Evolutionary conservation across 306 rosid species (phyloP), one percentile per base, ranked within the genome.

Genomic region (Lathyrus sativus): DNA sequence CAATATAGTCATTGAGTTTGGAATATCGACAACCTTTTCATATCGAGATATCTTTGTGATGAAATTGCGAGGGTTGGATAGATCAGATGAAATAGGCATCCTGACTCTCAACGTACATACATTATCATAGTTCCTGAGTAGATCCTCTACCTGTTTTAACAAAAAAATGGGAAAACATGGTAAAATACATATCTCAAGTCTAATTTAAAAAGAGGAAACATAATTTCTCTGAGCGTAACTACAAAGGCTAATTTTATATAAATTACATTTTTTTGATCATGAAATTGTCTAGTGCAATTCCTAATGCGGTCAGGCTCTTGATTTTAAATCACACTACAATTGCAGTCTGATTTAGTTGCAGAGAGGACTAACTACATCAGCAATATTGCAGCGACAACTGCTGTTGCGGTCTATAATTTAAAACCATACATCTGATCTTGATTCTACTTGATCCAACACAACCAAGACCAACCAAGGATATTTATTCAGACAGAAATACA

Each of bases 41-140:
- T 89, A 91, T n/a, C 88, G 86, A 3, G 86, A 43, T 44, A 91
- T 91, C 89, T 91, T 91, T 0, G 98, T 89, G 78, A 91, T 87
- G 85, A 91, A 91, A 80, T 91, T 91, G 24, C 98, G 86, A 0
- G 95, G 92, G 84, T 89, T 91, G 22, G 76, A 73, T 51, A 89
- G 73, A 76, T 92, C 96, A 0, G 96, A 87, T 10, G 98, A 89
- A 70, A 89, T 89, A 4, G 98, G 98, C 98, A 92, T 92, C 71
- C 98, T 80, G 5, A 92, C 98, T 3, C 96, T 88, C 80, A 92
- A 74, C 2, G 92, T 89, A 26, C 98, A 92, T 7, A 92, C 98
- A 51, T 92, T 92, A 6, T 89, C 95, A 6, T 85, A 89, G 73
- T 89, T 89, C 65, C 73, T 81, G 15, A 89, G 85, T 78, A 89